Base-by-base conservation (phyloP, 306 rosid genomes). In the Carpinus viminea region DNA sequence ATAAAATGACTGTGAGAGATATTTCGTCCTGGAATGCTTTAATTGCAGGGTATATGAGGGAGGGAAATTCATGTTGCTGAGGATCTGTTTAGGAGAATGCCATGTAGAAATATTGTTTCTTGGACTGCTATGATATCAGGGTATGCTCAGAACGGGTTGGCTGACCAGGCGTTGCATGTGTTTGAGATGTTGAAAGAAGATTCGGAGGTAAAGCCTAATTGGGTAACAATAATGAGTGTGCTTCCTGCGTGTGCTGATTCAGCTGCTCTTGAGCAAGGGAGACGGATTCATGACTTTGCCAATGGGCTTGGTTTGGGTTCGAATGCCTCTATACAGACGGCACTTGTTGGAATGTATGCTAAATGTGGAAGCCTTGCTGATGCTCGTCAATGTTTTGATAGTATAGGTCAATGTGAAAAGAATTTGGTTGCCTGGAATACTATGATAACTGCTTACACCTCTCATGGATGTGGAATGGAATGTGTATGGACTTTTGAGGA, bases 361-460 rank as follows among this genome's bases (percentile, higher is more conserved):
- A 86, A 86, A 24, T 83, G 87, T 60, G 87, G 90, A 48, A 78
- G 81, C 71, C 85, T 81, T 31, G 31, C 20, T 38, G 77, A 76
- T 20, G 90, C 87, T 43, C 56, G 76, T 45, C 79, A 66, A 70
- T 70, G 81, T 45, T 86, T 86, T 76, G 87, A 86, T 36, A 61
- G 80, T 62, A 78, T 83, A 73, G 51, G 46, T 65, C 73, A 1
- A 38, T 9, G 21, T 51, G 34, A 17, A 13, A 81, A 79, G 79
- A 85, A 87, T 74, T 76, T 79, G 15, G 88, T 87, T 36, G 76
- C 77, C 81, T 87, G 90, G 90, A 84, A 84, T 65, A 66, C 86
- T 11, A 81, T 87, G 72, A 84, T 87, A 61, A 76, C 84, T 5
- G 86, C 84, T 59, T 87, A 84, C 38, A 79, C 88, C 16, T 85